Conservation (phyloP, 768 basidiomycete genomes). For the Mrakia hoshinonis region DNA sequence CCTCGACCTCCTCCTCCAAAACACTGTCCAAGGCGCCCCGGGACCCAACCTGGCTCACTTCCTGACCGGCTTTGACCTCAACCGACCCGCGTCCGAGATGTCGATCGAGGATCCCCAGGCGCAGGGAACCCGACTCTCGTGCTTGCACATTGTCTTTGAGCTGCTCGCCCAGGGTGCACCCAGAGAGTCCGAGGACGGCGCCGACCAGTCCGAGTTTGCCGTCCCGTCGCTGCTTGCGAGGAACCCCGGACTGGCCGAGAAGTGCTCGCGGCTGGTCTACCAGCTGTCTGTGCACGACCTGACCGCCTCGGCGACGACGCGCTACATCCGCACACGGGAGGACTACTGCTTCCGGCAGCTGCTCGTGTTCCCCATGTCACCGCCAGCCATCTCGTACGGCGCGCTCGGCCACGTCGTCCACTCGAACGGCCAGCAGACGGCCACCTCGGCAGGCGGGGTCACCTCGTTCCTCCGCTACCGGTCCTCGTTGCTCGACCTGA, state of each 20-base stretch:
- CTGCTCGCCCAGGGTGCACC: conserved; percentile 56
- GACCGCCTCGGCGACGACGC: conserved; percentile 69
- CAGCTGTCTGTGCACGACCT: conserved; percentile 79
- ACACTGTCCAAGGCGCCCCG: conserved; percentile 53
- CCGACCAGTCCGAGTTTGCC: neutral
- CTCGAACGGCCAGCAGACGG: conserved; percentile 59
- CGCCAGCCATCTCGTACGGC: conserved; percentile 49
- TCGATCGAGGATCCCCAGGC: conserved; percentile 46
- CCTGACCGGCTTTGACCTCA: conserved; percentile 60
- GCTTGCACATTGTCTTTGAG: conserved; percentile 71
- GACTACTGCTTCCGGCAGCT: conserved; percentile 84
- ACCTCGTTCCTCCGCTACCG: conserved; percentile 71
- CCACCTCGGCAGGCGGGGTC: conserved; percentile 51
- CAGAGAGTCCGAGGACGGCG: conserved; percentile 6
- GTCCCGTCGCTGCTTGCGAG: conserved; percentile 35
- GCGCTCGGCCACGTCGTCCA: conserved; percentile 56
- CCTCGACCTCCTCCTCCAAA: conserved; percentile 70
- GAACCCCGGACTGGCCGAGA: conserved; percentile 71
- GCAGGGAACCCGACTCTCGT: conserved; percentile 45
- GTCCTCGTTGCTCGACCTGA: conserved; percentile 73
- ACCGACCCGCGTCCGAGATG: conserved; percentile 49
- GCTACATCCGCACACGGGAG: conserved; percentile 77
- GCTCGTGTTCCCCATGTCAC: conserved; percentile 57
- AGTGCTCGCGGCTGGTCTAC: conserved; percentile 70
- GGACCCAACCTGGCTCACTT: conserved; percentile 84